Base-by-base conservation (phyloP, 2,329 filamentous ascomycete genomes). In the Neodidymelliopsis sp. region DNA sequence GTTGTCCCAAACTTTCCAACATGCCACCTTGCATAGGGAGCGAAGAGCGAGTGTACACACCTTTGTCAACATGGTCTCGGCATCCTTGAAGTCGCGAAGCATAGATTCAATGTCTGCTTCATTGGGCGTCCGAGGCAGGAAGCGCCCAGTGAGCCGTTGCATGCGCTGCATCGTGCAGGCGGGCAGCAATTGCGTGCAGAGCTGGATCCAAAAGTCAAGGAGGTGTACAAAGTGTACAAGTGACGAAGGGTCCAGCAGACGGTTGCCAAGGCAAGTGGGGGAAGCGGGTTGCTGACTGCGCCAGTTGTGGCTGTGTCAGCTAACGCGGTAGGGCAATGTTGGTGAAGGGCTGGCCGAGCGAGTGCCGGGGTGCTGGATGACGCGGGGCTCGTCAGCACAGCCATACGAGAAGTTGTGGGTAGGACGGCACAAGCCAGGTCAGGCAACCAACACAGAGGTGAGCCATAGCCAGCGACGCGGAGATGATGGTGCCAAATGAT, bases 11-110 rank as follows among this genome's bases (percentile, higher is more conserved):
- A 12, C 27, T 15, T 23, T 19, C n/a, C 33, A 15, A 46, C 35
- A 37, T 27, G 43, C 40, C 53, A 50, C 35, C 33, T 30, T 36
- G 45, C 25, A 39, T 43, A 49, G 47, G 22, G 34, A 45, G 33
- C 25, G 53, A 51, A 38, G 43, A 50, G 38, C 46, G n/a, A 54
- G 41, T 40, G 38, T 22, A 63, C 76, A 49, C 77, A 91, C 89
- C 79, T 85, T 86, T 57, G 83, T 81, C 56, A 94, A 79, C 67
- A 92, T 82, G 59, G 83, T 83, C 70, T 94, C 88, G 19, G 87
- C 88, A 71, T 92, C 86, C 60, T 91, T 87, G 67, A 91, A 94
- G 65, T 94, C 90, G 61, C 84, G 86, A 47, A 95, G 76, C 43
- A 94, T 78, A 33, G 87, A 81, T 9, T 86, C 85, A 34, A 93